Conservation (phyloP, 306 rosid species). For the barrel medic (Medicago truncatula) region MtrunA17r5.0-ANR NC_053046.1:5122501-5123000, state of each 20-base stretch:
- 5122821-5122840: no score
- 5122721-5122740: constrained; percentile 53
- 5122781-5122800: constrained; percentile 44
- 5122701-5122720: constrained; percentile 42
- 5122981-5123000: no score
- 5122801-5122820: constrained; percentile 34
- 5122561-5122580: no score
- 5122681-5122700: constrained; percentile 21
- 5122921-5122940: no score
- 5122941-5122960: no score
- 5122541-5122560: constrained; percentile 44
- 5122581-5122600: constrained; percentile 48
- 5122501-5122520: background rate
- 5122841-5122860: no score
- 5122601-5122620: constrained; percentile 25
- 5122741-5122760: constrained; percentile 48
- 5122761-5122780: constrained; percentile 53
- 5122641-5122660: constrained; percentile 54
- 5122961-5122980: no score
- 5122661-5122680: constrained; percentile 42
- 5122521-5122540: constrained; percentile 54
- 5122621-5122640: constrained; percentile 46
- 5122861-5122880: no score
- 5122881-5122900: no score
- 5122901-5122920: no score